Percentiles rank a stretch among this genome's conserved stretches.
Evolutionary conservation across 176 grass and related monocot genomes (phyloP).

Genomic region (Hordeum vulgare): MorexV3_pseudomolecules_assembly NC_058522.1:486662505-486663004

Average conservation of each 20-base stretch:
- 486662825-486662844: background rate
- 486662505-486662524: conserved; percentile 81
- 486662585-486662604: conserved; percentile 96
- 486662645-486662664: background rate
- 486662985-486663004: background rate
- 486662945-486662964: too few species aligned
- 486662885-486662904: background rate
- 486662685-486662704: too few species aligned
- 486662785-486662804: background rate
- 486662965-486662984: background rate
- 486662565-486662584: conserved; percentile 99
- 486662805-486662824: conserved; percentile 13
- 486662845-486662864: background rate
- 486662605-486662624: conserved; percentile 2
- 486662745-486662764: too few species aligned
- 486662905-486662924: background rate
- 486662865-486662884: background rate
- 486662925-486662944: background rate
- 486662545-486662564: conserved; percentile 96
- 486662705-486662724: too few species aligned
- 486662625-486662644: conserved; percentile 7
- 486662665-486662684: too few species aligned
- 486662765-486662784: conserved; percentile 4
- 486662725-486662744: too few species aligned
- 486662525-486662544: conserved; percentile 97